Evolutionary conservation across 305 asterid species (phyloP).

Genomic region (Nicotiana rustica): DNA sequence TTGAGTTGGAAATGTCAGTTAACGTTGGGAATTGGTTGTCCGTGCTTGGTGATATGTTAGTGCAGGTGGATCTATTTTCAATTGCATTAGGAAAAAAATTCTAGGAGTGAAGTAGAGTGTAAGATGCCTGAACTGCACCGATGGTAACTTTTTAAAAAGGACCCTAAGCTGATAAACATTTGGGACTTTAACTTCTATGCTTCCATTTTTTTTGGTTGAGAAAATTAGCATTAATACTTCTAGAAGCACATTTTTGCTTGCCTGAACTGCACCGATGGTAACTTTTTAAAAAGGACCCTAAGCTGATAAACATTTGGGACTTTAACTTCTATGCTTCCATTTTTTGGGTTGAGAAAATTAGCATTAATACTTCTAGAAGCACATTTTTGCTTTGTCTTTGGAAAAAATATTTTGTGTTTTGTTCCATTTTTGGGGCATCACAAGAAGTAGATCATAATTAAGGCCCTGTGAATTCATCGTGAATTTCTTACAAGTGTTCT

Average conservation of each 20-base stretch:
- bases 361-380: not conserved
- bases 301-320: not conserved
- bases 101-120: not conserved
- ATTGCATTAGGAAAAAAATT: not conserved
- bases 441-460: not conserved
- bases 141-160: not conserved
- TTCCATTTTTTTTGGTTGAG: no score
- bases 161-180: not conserved
- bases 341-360: no score
- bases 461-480: not conserved
- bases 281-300: not conserved
- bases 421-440: slow-evolving; percentile 6
- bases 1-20: not conserved
- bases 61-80: not conserved
- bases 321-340: not conserved
- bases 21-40: not conserved
- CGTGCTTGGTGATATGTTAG: slow-evolving; percentile 21
- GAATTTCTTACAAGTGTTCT: not conserved
- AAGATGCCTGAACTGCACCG: not conserved
- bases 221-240: no score
- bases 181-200: not conserved
- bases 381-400: not conserved
- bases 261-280: not conserved
- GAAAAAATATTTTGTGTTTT: not conserved
- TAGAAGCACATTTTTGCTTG: not conserved